Evolutionary conservation across 495 filamentous ascomycete genomes (phyloP).

Genomic region (Penicillium pancosmium): DNA sequence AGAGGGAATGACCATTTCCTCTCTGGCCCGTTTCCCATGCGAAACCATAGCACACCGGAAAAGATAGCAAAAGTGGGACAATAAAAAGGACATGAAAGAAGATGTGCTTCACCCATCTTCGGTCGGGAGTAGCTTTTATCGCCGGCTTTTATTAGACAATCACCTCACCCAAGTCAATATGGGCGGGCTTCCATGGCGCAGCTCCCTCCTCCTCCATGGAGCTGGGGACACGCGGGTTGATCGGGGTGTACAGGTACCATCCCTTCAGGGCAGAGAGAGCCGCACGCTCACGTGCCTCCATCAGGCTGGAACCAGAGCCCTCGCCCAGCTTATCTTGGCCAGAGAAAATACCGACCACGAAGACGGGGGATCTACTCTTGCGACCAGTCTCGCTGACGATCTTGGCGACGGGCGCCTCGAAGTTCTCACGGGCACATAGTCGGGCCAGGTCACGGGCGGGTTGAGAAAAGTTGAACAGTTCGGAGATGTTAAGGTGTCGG

Average conservation of each 20-base stretch:
- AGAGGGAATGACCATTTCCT: constrained; percentile 27
- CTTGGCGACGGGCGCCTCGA: constrained; percentile 83
- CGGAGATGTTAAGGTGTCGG: constrained; percentile 72
- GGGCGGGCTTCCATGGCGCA: constrained; percentile 73
- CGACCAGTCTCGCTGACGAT: constrained; percentile 88
- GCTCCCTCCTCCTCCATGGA: constrained; percentile 70
- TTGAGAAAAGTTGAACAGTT: constrained; percentile 78
- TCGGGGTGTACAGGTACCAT: constrained; percentile 94
- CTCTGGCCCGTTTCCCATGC: constrained; percentile 31
- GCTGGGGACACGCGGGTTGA: constrained; percentile 73
- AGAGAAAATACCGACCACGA: constrained; percentile 90
- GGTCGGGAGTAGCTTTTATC: constrained; percentile 11
- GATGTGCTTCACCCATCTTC: constrained; percentile 26
- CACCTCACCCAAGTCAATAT: constrained; percentile 90
- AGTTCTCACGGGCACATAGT: constrained; percentile 85
- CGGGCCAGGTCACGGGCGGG: constrained; percentile 78
- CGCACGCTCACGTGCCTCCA: constrained; percentile 76
- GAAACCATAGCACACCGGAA: constrained; percentile 31
- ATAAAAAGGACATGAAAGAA: constrained; percentile 28
- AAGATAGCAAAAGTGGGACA: constrained; percentile 23
- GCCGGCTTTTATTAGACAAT: constrained; percentile 57
- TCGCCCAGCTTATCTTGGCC: constrained; percentile 89
- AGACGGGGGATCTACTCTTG: constrained; percentile 79
- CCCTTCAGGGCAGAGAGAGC: constrained; percentile 81
- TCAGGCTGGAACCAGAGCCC: constrained; percentile 71